Evolutionary conservation across 495 filamentous ascomycete species (phyloP), one percentile per base, ranked within the genome.

Genomic region (Gamarada debralockiae): DNA sequence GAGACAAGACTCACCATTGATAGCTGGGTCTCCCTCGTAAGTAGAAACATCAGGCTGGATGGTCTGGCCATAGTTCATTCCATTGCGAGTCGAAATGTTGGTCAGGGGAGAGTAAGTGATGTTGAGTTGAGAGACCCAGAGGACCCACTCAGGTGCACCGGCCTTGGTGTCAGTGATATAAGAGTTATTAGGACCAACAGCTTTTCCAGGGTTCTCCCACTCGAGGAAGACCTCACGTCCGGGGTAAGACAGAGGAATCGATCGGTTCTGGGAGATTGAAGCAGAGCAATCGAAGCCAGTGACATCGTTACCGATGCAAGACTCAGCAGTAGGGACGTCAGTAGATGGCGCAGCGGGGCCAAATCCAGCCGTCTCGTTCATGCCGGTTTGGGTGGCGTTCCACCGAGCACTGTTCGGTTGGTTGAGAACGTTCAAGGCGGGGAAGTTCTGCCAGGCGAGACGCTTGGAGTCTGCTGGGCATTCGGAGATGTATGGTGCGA

Each of bases 401-500:
- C 76, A 62, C 12, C 80, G 78, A 49, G 78, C 77, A 33, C 82
- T 76, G 67, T 89, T 92, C 3, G 88, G 83, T 56, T 93, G 83
- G 71, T 95, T 92, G 44, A 85, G 23, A n/a, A 95, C 80, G 55
- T 73, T 66, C 3, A 95, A 74, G 0, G 74, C 76, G 0, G 90
- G 91, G 74, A 90, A 95, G 70, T 95, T 96, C 65, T 95, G 86
- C 90, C 90, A 95, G 10, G 82, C 73, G 31, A 95, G 72, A 3
- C 86, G 79, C 3, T 89, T 95, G 58, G 84, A 81, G 59, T 85
- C 83, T 45, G 65, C 66, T 0, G 90, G 89, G 65, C 91, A 96
- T 12, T 75, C 81, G 42, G 80, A 84, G 68, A 96, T 92, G 65
- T 89, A 91, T 0, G 87, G 91, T 0, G 91, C 89, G 29, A 96